These are phyloP conservation scores for Leishmania major DNA, from an alignment of 208 protist species.

Conservation along the genomic window DNA sequence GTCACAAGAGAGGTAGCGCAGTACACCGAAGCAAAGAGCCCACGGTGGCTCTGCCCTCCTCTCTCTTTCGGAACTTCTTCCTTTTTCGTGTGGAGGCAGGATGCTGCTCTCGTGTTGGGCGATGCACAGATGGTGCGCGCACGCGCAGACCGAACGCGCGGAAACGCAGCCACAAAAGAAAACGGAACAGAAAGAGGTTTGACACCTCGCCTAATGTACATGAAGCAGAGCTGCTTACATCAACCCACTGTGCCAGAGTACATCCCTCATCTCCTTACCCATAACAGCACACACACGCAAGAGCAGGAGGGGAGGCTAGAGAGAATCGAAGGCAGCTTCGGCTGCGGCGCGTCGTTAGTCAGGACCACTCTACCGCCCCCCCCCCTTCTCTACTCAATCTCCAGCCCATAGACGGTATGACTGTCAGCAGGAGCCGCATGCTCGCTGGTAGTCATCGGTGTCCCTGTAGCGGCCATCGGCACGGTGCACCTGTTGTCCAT, in stretches of 20 bases:
- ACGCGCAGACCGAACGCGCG: neutral
- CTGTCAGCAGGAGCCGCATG: neutral
- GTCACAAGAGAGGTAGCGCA: neutral
- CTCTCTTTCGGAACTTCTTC: neutral
- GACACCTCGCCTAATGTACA: conserved; percentile 6
- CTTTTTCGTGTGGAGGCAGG: neutral
- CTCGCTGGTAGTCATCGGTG: neutral
- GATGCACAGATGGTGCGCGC: neutral
- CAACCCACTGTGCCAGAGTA: neutral
- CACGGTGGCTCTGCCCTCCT: neutral
- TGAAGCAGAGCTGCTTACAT: conserved; percentile 7
- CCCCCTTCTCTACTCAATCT: conserved; percentile 21
- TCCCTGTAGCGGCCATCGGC: neutral
- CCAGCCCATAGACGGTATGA: conserved; percentile 19
- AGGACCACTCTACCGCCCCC: neutral
- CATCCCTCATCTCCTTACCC: neutral
- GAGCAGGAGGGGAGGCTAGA: neutral
- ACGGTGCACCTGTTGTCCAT: conserved; percentile 1
- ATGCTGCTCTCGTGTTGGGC: neutral
- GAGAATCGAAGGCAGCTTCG: neutral
- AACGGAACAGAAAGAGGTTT: conserved; percentile 2
- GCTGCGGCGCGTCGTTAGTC: neutral
- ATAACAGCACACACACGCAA: neutral
- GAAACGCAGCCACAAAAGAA: neutral
- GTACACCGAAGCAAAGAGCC: neutral